Base-by-base conservation (phyloP, 768 basidiomycete genomes). In the Rhodotorula diobovata region DNA sequence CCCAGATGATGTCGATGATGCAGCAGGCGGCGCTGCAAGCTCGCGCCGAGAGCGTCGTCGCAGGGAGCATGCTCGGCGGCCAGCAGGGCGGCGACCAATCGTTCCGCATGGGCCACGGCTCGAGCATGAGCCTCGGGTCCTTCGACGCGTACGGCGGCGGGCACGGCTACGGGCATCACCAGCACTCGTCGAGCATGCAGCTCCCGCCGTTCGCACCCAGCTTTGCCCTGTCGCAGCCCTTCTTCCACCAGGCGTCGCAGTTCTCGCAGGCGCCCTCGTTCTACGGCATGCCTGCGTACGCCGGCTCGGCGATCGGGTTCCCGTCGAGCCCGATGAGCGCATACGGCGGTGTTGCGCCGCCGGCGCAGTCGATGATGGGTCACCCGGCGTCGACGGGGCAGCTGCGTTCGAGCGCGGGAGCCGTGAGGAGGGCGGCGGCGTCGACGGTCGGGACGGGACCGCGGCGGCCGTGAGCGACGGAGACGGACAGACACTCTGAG, bases 1-100 rank as follows among this genome's bases (percentile, higher is more conserved):
- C 62, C 51, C 73, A 74, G 60, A 74, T 74, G 73, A 74, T 74
- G 73, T 43, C 41, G 41, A 74, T 74, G 73, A 72, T 72, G 71
- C 62, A 68, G 30, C 62, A 72, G n/a, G 71, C 71, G 2, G 66
- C 71, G 28, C 16, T 72, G 1, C 66, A 61, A 34, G 71, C 71
- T 15, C 28, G 50, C 3, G 62, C 71, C 3, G 71, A 72, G 61
- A 67, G 70, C 66, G 70, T 66, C 64, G 16, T n/a, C 45, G 70
- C 28, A 28, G 58, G 58, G 41, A 59, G 58, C 58, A 23, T 41
- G 41, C 34, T 48, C 32, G 37, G 68, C 57, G 67, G 48, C 14
- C 21, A 37, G 25, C 48, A 55, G 25, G 55, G 54, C 43, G 43
- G 34, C 63, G 48, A 50, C 25, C 63, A 61, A 1, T 71, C 70